A percentile compares a stretch with the other conserved stretches of the same genome.
phyloP scores from a whole-genome alignment of 2,329 filamentous ascomycete genomes.

The Alternaria novae-zelandiae region DNA sequence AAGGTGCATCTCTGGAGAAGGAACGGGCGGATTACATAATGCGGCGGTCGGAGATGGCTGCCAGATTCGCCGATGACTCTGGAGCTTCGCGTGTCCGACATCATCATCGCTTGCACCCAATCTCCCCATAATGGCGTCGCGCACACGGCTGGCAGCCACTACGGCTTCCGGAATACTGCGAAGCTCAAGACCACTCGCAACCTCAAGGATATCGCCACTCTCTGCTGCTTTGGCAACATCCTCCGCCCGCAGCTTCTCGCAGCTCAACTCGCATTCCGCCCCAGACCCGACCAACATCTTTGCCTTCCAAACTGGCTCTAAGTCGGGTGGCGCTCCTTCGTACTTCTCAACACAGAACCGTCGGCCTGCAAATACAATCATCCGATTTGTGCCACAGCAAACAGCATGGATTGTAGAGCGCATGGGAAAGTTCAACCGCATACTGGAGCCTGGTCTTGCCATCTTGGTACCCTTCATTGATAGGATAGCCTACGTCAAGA shows the following conservation, averaged over 20 bases:
- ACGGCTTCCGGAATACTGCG: slow-evolving; percentile 37
- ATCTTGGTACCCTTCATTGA: slow-evolving; percentile 90
- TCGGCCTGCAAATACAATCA: slow-evolving; percentile 89
- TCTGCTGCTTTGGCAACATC: slow-evolving; percentile 25
- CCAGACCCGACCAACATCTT: slow-evolving; percentile 38
- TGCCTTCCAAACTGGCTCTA: slow-evolving; percentile 34
- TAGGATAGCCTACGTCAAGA: slow-evolving; percentile 97
- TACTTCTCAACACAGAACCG: slow-evolving; percentile 74
- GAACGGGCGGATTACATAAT: slow-evolving; percentile 24
- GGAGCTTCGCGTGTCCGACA: slow-evolving; percentile 30
- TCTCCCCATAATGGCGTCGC: slow-evolving; percentile 45
- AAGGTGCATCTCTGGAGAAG: not conserved
- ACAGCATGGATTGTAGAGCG: slow-evolving; percentile 99
- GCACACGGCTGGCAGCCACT: slow-evolving; percentile 40
- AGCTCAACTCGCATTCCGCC: slow-evolving; percentile 37
- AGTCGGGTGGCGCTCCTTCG: slow-evolving; percentile 64
- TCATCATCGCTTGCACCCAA: slow-evolving; percentile 24
- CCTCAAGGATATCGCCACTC: slow-evolving; percentile 25
- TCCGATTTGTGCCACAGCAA: slow-evolving; percentile 98
- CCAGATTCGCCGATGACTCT: slow-evolving; percentile 16
- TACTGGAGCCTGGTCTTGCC: slow-evolving; percentile 89
- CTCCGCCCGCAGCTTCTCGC: slow-evolving; percentile 38
- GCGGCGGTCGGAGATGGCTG: slow-evolving; percentile 14
- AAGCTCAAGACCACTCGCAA: slow-evolving; percentile 24
- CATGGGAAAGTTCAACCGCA: slow-evolving; percentile 97